Evolutionary conservation across 192 early-diverging fungal species (phyloP).

Genomic region (Podila verticillata): DNA sequence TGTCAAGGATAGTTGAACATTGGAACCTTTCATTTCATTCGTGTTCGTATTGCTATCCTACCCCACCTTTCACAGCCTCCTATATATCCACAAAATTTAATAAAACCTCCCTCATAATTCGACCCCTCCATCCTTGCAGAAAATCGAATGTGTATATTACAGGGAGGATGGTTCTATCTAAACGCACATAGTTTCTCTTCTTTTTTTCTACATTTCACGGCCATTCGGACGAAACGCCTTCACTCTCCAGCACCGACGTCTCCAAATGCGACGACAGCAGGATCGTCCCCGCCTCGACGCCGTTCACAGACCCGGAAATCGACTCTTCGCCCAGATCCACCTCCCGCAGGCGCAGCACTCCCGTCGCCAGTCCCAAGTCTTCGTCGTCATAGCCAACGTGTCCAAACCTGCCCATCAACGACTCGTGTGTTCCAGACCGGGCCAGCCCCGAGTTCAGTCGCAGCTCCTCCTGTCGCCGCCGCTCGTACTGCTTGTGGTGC

Average conservation of each 20-base stretch:
- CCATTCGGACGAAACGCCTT: background rate
- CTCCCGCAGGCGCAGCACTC: background rate
- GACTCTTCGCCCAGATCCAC: conserved; percentile 3
- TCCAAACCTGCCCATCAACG: background rate
- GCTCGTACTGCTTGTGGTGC: conserved; percentile 4
- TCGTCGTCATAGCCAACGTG: background rate
- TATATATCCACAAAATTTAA: too few relatives aligned
- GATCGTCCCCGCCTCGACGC: background rate
- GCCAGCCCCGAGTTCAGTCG: background rate
- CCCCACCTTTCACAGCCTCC: too few relatives aligned
- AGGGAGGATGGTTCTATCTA: too few relatives aligned
- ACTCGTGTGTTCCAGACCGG: background rate
- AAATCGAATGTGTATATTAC: too few relatives aligned
- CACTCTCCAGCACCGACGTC: background rate
- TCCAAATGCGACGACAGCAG: conserved; percentile 1
- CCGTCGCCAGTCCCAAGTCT: background rate
- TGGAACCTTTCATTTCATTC: too few relatives aligned
- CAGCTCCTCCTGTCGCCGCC: background rate
- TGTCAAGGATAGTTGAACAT: too few relatives aligned
- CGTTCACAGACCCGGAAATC: background rate
- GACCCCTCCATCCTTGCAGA: too few relatives aligned
- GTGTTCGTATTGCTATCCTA: too few relatives aligned
- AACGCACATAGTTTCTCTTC: too few relatives aligned
- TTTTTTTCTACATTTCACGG: background rate
- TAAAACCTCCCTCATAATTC: too few relatives aligned